These are phyloP conservation scores for Solanum hybrid DNA, from an alignment of 305 asterid genomes.

Conservation along the genomic window DNA sequence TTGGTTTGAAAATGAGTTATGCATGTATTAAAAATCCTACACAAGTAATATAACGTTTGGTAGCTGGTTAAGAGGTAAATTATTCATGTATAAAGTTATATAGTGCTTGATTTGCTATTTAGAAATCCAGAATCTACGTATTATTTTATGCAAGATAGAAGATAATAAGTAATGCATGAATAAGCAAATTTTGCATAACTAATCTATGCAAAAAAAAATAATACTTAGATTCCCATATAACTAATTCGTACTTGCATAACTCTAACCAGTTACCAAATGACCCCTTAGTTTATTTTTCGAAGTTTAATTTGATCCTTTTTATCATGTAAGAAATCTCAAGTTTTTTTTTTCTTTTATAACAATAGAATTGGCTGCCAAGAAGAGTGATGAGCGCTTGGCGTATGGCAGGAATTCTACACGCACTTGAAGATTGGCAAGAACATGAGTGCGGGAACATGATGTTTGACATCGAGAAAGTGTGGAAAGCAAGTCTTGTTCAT, in stretches of 20 bases:
- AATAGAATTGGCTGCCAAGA: conserved; percentile 51
- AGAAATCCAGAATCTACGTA: too few relatives aligned
- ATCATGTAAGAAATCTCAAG: neutral
- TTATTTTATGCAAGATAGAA: too few relatives aligned
- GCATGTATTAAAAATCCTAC: too few relatives aligned
- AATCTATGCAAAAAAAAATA: too few relatives aligned
- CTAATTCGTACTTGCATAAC: too few relatives aligned
- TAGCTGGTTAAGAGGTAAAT: too few relatives aligned
- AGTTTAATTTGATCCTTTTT: neutral
- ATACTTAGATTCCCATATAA: too few relatives aligned
- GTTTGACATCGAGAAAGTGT: neutral
- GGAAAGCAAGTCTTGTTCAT: neutral
- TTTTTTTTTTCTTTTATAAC: neutral
- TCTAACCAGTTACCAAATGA: too few relatives aligned
- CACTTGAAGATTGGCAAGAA: conserved; percentile 54
- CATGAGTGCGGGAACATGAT: conserved; percentile 51
- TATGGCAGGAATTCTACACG: conserved; percentile 69
- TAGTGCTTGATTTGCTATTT: too few relatives aligned
- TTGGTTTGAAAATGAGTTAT: neutral
- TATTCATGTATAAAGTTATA: neutral
- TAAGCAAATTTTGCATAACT: too few relatives aligned
- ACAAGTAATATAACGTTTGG: too few relatives aligned
- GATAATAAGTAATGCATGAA: too few relatives aligned
- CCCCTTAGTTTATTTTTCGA: neutral
- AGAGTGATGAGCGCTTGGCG: conserved; percentile 48